These are phyloP conservation scores for Leucogyrophana mollusca DNA, from an alignment of 768 basidiomycete species.

Conservation along the genomic window DNA sequence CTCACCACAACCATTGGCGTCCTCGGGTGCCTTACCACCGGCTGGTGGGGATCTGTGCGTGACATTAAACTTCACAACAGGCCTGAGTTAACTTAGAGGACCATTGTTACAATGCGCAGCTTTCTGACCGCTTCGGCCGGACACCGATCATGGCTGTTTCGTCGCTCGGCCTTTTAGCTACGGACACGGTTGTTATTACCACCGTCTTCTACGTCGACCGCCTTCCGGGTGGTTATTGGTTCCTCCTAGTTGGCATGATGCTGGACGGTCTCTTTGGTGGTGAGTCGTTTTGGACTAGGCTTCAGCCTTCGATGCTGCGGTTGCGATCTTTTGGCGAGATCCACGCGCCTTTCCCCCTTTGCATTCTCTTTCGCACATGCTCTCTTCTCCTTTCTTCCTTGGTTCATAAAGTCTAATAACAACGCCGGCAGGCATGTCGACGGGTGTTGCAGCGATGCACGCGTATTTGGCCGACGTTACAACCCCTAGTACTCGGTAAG, in stretches of 20 bases:
- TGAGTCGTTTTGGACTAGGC: constrained; percentile 27
- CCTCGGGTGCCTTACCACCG: constrained; percentile 74
- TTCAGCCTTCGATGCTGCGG: not conserved
- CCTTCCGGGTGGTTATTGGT: constrained; percentile 83
- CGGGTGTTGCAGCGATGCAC: constrained; percentile 50
- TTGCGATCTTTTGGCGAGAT: not conserved
- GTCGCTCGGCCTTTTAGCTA: constrained; percentile 56
- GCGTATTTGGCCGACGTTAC: constrained; percentile 74
- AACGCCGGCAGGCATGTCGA: constrained; percentile 49
- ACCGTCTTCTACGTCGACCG: constrained; percentile 55
- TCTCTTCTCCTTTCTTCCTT: no score
- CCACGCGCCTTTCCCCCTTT: constrained; percentile 1
- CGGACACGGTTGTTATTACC: constrained; percentile 65
- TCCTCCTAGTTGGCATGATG: constrained; percentile 62
- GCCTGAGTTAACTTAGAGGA: no score
- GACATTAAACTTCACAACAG: constrained; percentile 2
- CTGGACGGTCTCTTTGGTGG: constrained; percentile 76
- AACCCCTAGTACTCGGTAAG: constrained; percentile 51
- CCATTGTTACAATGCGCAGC: constrained; percentile 39
- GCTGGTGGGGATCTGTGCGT: constrained; percentile 83
- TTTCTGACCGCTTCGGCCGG: constrained; percentile 79
- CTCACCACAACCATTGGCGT: constrained; percentile 68
- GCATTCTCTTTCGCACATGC: no score
- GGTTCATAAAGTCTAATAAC: no score
- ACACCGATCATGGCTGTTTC: constrained; percentile 61